phyloP scores from a whole-genome alignment of 495 filamentous ascomycete genomes.

The Tuber microsphaerosporum region DNA sequence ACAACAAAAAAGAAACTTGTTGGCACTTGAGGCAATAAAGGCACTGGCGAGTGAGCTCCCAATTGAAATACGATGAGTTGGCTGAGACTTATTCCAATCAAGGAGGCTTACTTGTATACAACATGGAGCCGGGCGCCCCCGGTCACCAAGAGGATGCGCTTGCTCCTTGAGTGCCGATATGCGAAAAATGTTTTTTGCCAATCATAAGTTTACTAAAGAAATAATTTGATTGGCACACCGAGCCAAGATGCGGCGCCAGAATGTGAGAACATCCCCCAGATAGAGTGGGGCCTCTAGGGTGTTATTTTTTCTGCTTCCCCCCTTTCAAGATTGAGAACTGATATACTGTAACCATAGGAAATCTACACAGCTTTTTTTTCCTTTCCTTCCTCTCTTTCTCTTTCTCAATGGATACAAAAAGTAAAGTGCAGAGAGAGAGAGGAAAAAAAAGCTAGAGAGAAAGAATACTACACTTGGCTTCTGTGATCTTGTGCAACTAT shows the following conservation, averaged over 20 bases:
- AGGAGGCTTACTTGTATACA: background rate
- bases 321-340: background rate
- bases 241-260: background rate
- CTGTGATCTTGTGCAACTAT: background rate
- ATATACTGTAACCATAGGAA: background rate
- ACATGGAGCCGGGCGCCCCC: background rate
- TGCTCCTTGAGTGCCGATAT: background rate
- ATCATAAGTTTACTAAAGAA: background rate
- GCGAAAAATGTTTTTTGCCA: background rate
- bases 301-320: background rate
- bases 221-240: background rate
- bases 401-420: background rate
- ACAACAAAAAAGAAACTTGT: background rate
- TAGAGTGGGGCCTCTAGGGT: background rate
- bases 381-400: background rate
- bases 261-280: background rate
- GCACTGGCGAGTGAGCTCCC: background rate
- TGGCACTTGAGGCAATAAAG: conserved; percentile 1
- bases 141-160: background rate
- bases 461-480: background rate
- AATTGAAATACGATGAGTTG: background rate
- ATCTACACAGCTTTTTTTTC: background rate
- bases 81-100: background rate
- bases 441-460: background rate
- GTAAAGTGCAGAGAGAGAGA: background rate